Evolutionary conservation across 164 flowering plant species (phyloP).

Genomic region (Cinnamomum chago): DNA sequence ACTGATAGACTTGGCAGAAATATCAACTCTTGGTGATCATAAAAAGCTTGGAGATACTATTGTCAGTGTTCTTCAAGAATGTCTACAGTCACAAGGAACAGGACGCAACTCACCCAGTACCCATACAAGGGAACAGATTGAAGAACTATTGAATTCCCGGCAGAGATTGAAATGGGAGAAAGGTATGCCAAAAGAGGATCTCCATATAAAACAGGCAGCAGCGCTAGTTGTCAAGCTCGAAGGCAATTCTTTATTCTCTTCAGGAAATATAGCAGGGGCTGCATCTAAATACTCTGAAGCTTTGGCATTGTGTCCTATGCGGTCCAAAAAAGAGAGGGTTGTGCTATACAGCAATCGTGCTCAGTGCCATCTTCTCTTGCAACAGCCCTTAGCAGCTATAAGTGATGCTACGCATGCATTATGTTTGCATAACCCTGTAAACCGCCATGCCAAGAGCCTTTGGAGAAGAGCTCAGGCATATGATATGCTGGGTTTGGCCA

Average conservation of each 20-base stretch:
- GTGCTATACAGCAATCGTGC: slow-evolving; percentile 93
- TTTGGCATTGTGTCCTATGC: slow-evolving; percentile 78
- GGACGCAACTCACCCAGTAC: slow-evolving; percentile 50
- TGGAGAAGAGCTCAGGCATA: slow-evolving; percentile 99
- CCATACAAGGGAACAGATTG: slow-evolving; percentile 60
- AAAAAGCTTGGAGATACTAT: slow-evolving; percentile 92
- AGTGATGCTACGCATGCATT: slow-evolving; percentile 95
- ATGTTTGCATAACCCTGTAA: slow-evolving; percentile 85
- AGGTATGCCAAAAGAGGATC: slow-evolving; percentile 95
- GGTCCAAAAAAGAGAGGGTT: slow-evolving; percentile 86
- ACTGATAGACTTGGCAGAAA: slow-evolving; percentile 82
- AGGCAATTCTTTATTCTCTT: slow-evolving; percentile 95
- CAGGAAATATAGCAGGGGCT: slow-evolving; percentile 91
- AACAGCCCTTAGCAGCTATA: slow-evolving; percentile 88
- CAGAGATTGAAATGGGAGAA: slow-evolving; percentile 91
- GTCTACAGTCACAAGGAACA: slow-evolving; percentile 60
- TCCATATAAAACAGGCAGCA: slow-evolving; percentile 96
- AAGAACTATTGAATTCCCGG: slow-evolving; percentile 61
- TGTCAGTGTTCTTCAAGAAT: slow-evolving; percentile 73
- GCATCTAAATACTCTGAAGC: slow-evolving; percentile 96
- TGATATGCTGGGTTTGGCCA: slow-evolving; percentile 94
- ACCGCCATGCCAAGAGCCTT: slow-evolving; percentile 94
- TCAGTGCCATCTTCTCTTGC: slow-evolving; percentile 88
- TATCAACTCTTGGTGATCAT: slow-evolving; percentile 81
- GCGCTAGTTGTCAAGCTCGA: slow-evolving; percentile 94